These are phyloP conservation scores for Serendipita sp. DNA, from an alignment of 768 basidiomycete genomes.

Conservation along the genomic window DNA sequence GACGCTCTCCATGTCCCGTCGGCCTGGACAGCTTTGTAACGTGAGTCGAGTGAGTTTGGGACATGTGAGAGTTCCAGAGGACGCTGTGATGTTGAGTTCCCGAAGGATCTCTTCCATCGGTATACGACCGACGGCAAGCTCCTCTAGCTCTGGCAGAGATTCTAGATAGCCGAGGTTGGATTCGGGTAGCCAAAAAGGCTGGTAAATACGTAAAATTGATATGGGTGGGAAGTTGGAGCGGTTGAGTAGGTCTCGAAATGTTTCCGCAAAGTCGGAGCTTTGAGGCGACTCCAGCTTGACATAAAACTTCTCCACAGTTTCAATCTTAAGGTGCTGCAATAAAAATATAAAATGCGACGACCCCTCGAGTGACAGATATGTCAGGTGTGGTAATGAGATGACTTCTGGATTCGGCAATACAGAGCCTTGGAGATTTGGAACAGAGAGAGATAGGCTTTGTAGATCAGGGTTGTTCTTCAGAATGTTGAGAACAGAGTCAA, in stretches of 20 bases:
- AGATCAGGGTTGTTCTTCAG: background rate
- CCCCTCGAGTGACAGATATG: background rate
- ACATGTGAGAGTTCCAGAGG: conserved; percentile 37
- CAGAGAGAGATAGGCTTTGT: background rate
- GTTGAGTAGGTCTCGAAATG: conserved; percentile 24
- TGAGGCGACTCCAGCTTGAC: background rate
- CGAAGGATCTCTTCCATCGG: conserved; percentile 46
- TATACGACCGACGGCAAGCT: conserved; percentile 46
- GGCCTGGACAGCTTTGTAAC: conserved; percentile 37
- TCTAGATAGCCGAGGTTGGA: conserved; percentile 50
- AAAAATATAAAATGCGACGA: background rate
- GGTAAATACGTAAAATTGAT: conserved; percentile 35
- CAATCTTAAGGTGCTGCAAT: background rate
- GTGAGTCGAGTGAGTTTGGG: conserved; percentile 43
- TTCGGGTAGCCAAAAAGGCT: conserved; percentile 33
- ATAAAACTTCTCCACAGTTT: background rate
- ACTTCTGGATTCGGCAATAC: conserved; percentile 4
- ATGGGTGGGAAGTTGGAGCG: conserved; percentile 45
- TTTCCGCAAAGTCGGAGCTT: background rate
- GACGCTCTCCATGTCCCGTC: background rate
- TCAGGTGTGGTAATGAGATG: background rate
- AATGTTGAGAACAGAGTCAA: background rate
- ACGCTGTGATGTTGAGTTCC: conserved; percentile 40
- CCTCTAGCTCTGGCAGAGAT: conserved; percentile 37
- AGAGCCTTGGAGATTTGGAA: conserved; percentile 7